These are phyloP conservation scores for Nicotiana otophora DNA, from an alignment of 257 asterid species.

Conservation along the genomic window DNA sequence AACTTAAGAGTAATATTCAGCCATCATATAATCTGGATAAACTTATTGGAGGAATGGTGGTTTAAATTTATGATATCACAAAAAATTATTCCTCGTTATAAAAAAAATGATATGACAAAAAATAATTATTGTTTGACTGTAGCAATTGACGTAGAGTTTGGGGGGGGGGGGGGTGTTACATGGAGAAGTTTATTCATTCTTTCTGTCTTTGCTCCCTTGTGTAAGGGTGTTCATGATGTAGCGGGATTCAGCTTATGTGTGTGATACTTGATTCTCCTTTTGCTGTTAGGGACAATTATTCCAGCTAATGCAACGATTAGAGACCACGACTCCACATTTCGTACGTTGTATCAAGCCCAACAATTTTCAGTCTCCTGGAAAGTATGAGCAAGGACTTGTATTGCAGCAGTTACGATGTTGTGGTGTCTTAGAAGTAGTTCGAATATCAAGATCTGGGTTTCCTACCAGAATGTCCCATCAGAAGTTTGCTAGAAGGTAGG, in stretches of 20 bases:
- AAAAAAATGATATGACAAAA: no score
- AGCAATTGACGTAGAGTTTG: not conserved
- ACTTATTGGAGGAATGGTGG: not conserved
- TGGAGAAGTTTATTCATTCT: not conserved
- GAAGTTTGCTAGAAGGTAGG: conserved; percentile 87
- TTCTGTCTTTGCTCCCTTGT: not conserved
- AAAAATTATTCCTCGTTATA: no score
- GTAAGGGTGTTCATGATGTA: not conserved
- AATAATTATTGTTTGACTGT: not conserved
- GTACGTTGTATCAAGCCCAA: conserved; percentile 98
- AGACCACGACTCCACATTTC: conserved; percentile 92
- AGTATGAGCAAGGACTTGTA: conserved; percentile 74
- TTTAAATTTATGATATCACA: not conserved
- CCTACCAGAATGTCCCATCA: conserved; percentile 96
- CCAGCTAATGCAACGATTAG: conserved; percentile 92
- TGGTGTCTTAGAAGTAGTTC: conserved; percentile 96
- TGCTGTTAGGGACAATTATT: conserved; percentile 70
- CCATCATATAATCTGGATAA: not conserved
- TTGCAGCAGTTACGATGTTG: conserved; percentile 91
- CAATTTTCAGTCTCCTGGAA: conserved; percentile 75
- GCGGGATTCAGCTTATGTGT: not conserved
- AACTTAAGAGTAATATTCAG: not conserved
- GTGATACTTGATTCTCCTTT: not conserved
- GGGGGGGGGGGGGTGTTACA: not conserved
- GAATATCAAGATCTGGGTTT: conserved; percentile 97